These are phyloP conservation scores for Saccharomycopsis hybrid DNA, from an alignment of 1,139 yeast genomes.

Conservation along the genomic window DNA sequence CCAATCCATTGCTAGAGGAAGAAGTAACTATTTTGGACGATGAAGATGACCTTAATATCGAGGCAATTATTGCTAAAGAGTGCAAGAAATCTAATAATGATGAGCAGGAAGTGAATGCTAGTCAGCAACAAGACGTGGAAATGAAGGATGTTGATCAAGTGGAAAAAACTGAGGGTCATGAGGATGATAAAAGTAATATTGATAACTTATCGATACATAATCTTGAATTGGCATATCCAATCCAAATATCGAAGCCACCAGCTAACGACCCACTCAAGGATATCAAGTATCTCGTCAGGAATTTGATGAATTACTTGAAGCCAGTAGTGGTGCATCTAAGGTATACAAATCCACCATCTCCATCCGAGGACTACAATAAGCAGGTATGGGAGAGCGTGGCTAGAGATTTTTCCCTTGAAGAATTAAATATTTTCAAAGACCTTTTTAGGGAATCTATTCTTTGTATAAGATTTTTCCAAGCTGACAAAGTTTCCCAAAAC, in stretches of 20 bases:
- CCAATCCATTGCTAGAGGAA: constrained; percentile 13
- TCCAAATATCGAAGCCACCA: constrained; percentile 36
- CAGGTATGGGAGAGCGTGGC: constrained; percentile 86
- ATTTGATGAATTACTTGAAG: constrained; percentile 82
- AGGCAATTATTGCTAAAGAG: constrained; percentile 7
- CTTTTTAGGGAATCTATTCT: constrained; percentile 80
- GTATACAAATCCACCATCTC: constrained; percentile 83
- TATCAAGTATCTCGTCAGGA: constrained; percentile 50
- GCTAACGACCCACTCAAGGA: constrained; percentile 48
- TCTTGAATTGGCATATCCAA: constrained; percentile 41
- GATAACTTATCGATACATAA: constrained; percentile 38
- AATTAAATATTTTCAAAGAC: constrained; percentile 66
- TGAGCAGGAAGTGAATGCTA: background rate
- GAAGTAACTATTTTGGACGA: constrained; percentile 6
- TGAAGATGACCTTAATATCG: constrained; percentile 14
- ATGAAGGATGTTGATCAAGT: constrained; percentile 3
- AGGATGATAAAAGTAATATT: constrained; percentile 20
- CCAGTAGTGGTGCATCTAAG: constrained; percentile 88
- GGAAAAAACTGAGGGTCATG: background rate
- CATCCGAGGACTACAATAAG: constrained; percentile 53
- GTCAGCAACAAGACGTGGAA: constrained; percentile 6
- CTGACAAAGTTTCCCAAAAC: constrained; percentile 32
- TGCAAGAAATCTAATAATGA: background rate
- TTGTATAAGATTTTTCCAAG: constrained; percentile 71
- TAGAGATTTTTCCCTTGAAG: constrained; percentile 75